A percentile compares a stretch with the other conserved stretches of the same genome.
phyloP scores from a whole-genome alignment of 345 rosid species.

The Sisymbrium altissimum region DNA sequence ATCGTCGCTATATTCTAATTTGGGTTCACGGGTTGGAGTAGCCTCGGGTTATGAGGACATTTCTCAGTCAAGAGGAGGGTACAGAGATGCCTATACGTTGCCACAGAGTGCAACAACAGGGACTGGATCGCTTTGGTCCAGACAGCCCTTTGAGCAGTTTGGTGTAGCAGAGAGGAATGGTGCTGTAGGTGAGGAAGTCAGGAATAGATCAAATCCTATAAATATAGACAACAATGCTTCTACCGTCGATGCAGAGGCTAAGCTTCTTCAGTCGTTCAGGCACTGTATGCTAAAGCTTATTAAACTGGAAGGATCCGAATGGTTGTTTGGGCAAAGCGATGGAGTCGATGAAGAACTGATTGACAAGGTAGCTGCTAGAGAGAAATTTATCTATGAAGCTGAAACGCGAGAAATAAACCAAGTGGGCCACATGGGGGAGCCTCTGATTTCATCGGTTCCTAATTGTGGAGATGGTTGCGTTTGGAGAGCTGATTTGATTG shows the following conservation, averaged over 20 bases:
- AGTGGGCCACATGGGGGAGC: conserved; percentile 47
- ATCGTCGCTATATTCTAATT: conserved; percentile 45
- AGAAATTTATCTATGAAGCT: conserved; percentile 64
- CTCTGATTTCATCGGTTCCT: conserved; percentile 67
- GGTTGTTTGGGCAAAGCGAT: conserved; percentile 82
- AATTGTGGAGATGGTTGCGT: conserved; percentile 93
- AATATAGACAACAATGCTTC: conserved; percentile 43
- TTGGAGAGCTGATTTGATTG: conserved; percentile 73
- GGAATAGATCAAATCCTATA: conserved; percentile 41
- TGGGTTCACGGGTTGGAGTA: conserved; percentile 49
- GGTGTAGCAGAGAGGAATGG: conserved; percentile 66
- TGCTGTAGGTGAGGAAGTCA: conserved; percentile 47
- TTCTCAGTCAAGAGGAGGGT: conserved; percentile 47
- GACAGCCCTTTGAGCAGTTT: conserved; percentile 97
- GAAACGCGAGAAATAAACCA: conserved; percentile 63
- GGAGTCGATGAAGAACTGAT: conserved; percentile 93
- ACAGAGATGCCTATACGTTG: conserved; percentile 44
- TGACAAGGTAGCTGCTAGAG: conserved; percentile 88
- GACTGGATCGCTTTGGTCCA: conserved; percentile 84
- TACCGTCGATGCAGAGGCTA: conserved; percentile 60
- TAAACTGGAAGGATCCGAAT: conserved; percentile 90
- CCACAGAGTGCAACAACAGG: conserved; percentile 42
- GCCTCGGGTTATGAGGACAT: conserved; percentile 46
- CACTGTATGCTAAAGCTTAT: conserved; percentile 69
- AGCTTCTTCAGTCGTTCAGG: conserved; percentile 82